These are phyloP conservation scores for Corchorus olitorius DNA, from an alignment of 345 rosid species.

Conservation along the genomic window DNA sequence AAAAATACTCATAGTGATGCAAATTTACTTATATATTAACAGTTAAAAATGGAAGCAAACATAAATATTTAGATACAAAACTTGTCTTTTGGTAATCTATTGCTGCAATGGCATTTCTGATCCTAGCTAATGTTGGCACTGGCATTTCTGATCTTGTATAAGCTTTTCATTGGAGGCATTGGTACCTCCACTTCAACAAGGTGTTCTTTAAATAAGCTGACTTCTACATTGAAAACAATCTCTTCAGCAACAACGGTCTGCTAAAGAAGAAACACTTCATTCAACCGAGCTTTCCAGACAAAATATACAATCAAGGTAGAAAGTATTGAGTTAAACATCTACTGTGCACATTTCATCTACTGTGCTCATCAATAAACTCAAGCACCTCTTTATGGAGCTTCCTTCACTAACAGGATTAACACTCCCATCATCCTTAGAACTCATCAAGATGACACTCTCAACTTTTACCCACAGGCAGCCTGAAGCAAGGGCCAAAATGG, in stretches of 20 bases:
- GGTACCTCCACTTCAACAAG: conserved; percentile 41
- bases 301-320: neutral
- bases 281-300: conserved; percentile 4
- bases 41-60: too few species aligned
- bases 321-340: neutral
- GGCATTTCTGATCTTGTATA: too few species aligned
- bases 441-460: neutral
- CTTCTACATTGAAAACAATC: conserved; percentile 47
- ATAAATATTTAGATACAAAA: too few species aligned
- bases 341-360: neutral
- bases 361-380: conserved; percentile 35
- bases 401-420: conserved; percentile 34
- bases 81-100: too few species aligned
- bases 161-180: conserved; percentile 40
- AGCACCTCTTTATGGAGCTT: conserved; percentile 17
- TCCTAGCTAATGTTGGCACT: too few species aligned
- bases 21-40: too few species aligned
- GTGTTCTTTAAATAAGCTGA: conserved; percentile 44
- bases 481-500: too few species aligned
- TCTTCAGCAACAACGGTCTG: conserved; percentile 56
- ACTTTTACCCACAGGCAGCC: too few species aligned
- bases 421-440: conserved; percentile 21
- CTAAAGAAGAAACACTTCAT: conserved; percentile 22
- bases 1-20: too few species aligned
- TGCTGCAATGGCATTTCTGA: too few species aligned